A percentile compares a stretch with the other conserved stretches of the same genome.
These are phyloP conservation scores for Podaxis sp. DNA, from an alignment of 768 basidiomycete species.

Conservation along the genomic window DNA sequence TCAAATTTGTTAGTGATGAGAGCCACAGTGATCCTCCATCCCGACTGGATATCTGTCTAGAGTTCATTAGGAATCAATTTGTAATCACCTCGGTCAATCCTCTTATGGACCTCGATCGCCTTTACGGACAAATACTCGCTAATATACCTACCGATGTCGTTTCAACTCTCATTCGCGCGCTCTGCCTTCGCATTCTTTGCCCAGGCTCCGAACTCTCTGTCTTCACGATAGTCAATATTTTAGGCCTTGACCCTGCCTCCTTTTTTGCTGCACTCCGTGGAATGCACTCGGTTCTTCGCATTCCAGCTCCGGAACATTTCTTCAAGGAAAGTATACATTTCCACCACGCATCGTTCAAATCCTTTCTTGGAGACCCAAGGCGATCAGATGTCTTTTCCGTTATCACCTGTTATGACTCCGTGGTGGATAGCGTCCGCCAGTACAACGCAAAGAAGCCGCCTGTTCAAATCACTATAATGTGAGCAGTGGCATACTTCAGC, in stretches of 20 bases:
- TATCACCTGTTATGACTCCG: not conserved
- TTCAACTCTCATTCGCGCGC: not conserved
- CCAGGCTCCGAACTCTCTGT: not conserved
- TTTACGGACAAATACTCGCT: not conserved
- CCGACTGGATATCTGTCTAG: not conserved
- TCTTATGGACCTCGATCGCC: not conserved
- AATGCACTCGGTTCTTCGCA: not conserved
- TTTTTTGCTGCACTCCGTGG: not conserved
- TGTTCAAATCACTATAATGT: not conserved
- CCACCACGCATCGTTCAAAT: not conserved
- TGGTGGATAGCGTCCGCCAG: not conserved
- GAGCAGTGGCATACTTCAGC: not conserved
- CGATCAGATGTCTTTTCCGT: not conserved
- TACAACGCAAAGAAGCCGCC: not conserved
- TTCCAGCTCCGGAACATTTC: not conserved
- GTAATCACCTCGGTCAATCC: not conserved
- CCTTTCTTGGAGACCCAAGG: not conserved
- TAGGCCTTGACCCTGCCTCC: not conserved
- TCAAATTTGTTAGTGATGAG: not conserved
- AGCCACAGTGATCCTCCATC: not conserved
- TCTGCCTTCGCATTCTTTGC: constrained; percentile 1
- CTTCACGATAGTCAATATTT: not conserved
- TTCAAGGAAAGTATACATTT: not conserved
- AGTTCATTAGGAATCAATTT: not conserved
- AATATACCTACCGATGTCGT: not conserved